phyloP scores from a whole-genome alignment of 2,329 filamentous ascomycete species.

The Aaosphaeria pasadenensis region DNA sequence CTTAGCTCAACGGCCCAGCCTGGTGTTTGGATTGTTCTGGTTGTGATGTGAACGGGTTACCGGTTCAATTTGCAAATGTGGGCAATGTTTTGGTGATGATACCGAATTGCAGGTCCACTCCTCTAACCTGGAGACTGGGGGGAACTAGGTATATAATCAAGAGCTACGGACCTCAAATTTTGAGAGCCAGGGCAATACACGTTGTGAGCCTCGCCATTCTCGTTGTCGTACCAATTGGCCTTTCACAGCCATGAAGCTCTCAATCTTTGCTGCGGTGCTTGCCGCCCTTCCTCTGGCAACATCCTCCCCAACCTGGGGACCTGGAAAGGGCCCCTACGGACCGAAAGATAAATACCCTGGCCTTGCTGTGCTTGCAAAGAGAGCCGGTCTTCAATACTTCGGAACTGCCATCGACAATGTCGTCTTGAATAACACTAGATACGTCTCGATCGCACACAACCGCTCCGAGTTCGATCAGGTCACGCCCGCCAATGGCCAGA shows the following conservation, averaged over 20 bases:
- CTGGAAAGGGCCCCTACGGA: slow-evolving; percentile 4
- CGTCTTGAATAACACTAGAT: slow-evolving; percentile 48
- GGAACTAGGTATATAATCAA: too few species aligned
- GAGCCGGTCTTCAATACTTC: slow-evolving; percentile 55
- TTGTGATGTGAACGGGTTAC: slow-evolving; percentile 1
- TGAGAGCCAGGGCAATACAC: background rate
- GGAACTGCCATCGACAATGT: slow-evolving; percentile 59
- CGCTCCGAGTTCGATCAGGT: slow-evolving; percentile 61
- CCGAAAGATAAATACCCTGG: slow-evolving; percentile 15
- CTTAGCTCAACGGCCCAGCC: slow-evolving; percentile 7
- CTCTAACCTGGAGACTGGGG: background rate
- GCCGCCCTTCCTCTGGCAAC: slow-evolving; percentile 14
- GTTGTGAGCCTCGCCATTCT: background rate
- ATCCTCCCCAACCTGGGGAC: slow-evolving; percentile 15
- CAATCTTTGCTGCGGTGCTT: slow-evolving; percentile 9
- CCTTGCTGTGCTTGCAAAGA: slow-evolving; percentile 54
- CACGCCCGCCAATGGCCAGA: slow-evolving; percentile 62
- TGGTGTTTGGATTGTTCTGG: slow-evolving; percentile 7
- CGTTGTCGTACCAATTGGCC: background rate
- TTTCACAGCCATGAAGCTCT: slow-evolving; percentile 22
- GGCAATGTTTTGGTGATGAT: slow-evolving; percentile 6
- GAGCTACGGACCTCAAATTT: background rate
- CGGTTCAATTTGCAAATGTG: slow-evolving; percentile 14
- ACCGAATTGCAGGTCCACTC: slow-evolving; percentile 8
- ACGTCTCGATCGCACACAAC: slow-evolving; percentile 55